Percentiles rank a stretch among this genome's conserved stretches.
phyloP scores from a whole-genome alignment of 495 filamentous ascomycete species.

The Jackrogersella minutella region DNA sequence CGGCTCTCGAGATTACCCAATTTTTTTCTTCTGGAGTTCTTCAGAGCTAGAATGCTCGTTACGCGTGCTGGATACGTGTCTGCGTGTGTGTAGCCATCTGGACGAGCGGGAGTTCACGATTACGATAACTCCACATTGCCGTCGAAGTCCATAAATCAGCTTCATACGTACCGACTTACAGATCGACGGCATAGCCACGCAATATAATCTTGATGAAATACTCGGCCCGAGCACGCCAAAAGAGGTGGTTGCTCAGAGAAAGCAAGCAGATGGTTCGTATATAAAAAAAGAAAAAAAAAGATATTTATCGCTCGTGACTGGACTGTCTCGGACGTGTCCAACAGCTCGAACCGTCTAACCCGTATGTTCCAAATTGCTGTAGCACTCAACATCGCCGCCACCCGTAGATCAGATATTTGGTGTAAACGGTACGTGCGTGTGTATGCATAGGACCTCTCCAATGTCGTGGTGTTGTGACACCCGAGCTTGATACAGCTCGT shows the following conservation, averaged over 20 bases:
- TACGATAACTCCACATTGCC: not conserved
- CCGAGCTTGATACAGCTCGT: not conserved
- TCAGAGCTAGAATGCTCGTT: too few relatives aligned
- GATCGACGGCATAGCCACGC: constrained; percentile 4
- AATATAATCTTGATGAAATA: not conserved
- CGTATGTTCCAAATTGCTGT: not conserved
- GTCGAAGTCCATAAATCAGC: not conserved
- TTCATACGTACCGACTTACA: not conserved
- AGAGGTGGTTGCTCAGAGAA: not conserved
- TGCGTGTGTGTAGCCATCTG: too few relatives aligned
- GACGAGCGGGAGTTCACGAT: too few relatives aligned
- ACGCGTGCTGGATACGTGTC: too few relatives aligned
- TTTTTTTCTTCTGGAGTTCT: too few relatives aligned
- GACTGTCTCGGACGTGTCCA: not conserved
- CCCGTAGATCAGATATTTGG: not conserved
- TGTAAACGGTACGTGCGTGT: not conserved
- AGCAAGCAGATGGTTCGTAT: not conserved
- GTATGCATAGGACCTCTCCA: not conserved
- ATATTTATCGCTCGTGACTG: not conserved
- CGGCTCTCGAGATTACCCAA: not conserved
- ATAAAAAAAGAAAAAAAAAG: too few relatives aligned
- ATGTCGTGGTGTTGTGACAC: not conserved
- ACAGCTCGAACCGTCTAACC: not conserved
- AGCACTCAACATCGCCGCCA: not conserved
- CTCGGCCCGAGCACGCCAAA: not conserved